Percentiles rank a stretch among this genome's conserved stretches.
Conservation (phyloP, 2,329 filamentous ascomycete species). For the Cladosporium halotolerans region DNA sequence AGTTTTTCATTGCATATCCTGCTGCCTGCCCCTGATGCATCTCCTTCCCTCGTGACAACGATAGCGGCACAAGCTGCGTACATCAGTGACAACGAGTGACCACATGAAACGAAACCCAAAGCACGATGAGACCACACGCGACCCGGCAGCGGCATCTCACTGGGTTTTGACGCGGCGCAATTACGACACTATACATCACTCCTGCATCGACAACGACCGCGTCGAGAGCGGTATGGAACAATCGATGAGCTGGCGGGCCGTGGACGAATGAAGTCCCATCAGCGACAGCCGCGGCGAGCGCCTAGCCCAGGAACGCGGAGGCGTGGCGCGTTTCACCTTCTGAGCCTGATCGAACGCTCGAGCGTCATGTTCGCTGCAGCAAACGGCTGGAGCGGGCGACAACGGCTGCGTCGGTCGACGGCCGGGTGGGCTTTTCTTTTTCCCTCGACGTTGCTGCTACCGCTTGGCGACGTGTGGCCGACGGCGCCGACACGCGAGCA, state of each 20-base stretch:
- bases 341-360: not conserved
- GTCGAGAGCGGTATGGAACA: not conserved
- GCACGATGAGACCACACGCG: slow-evolving; percentile 1
- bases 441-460: not conserved
- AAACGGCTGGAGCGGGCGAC: slow-evolving; percentile 4
- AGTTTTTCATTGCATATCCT: not conserved
- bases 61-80: not conserved
- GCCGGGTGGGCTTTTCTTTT: too few relatives aligned
- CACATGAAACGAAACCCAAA: slow-evolving; percentile 6
- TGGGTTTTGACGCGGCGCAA: not conserved
- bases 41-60: not conserved
- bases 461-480: slow-evolving; percentile 1
- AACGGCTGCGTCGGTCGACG: slow-evolving; percentile 4
- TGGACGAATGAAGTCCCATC: not conserved
- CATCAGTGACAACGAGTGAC: slow-evolving; percentile 4
- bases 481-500: not conserved
- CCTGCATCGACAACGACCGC: too few relatives aligned
- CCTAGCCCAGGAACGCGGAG: not conserved
- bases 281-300: not conserved
- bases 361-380: not conserved
- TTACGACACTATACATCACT: not conserved
- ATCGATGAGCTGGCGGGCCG: not conserved
- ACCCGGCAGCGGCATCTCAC: not conserved
- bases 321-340: slow-evolving; percentile 6
- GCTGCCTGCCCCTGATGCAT: too few relatives aligned